Base-by-base conservation (phyloP, 805 yeast species). In the Teunomyces lycoperdinae region DNA sequence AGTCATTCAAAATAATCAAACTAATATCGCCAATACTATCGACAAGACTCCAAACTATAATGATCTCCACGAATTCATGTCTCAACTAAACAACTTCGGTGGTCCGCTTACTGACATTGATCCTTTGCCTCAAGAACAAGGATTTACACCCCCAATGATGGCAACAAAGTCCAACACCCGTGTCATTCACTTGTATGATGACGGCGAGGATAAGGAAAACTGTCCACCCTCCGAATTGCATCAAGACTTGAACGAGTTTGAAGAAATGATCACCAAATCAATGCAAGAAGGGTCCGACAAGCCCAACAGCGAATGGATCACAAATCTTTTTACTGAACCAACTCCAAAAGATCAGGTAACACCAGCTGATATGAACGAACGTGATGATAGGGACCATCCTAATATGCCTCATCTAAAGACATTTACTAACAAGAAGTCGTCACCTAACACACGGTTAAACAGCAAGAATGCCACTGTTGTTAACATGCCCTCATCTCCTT, bases 111-210 rank as follows among this genome's bases (percentile, higher is more conserved):
- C 79, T 10, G 79, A 74, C 50, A 71, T 74, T 9, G 79, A 74
- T 51, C 71, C 72, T 1, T 53, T 73, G 35, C 77, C 77, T 5
- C 69, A 65, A 34, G 68, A 61, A 30, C 60, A 54, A 43, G 72
- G 71, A 4, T 57, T 58, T 4, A 71, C 76, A 5, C 78, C 75
- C 44, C 76, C 76, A 51, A 75, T 66, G 78, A 69, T 70, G 63
- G 84, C 84, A n/a, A 77, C 78, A 4, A 79, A 79, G 56, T 62
- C 76, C 36, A 79, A 78, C 54, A 79, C 84, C 3, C 69, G 82
- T 35, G 71, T 79, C 17, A 79, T 79, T 41, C 78, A 77, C 50
- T 51, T 79, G n/a, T 78, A 75, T 48, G 80, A 73, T 31, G 68
- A 60, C 36, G 63, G 50, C 3, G 66, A 60, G 11, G 63, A 62